A percentile compares a stretch with the other conserved stretches of the same genome.
Evolutionary conservation across 2,329 filamentous ascomycete species (phyloP).

Genomic region (Arthrinium puccinioides): DNA sequence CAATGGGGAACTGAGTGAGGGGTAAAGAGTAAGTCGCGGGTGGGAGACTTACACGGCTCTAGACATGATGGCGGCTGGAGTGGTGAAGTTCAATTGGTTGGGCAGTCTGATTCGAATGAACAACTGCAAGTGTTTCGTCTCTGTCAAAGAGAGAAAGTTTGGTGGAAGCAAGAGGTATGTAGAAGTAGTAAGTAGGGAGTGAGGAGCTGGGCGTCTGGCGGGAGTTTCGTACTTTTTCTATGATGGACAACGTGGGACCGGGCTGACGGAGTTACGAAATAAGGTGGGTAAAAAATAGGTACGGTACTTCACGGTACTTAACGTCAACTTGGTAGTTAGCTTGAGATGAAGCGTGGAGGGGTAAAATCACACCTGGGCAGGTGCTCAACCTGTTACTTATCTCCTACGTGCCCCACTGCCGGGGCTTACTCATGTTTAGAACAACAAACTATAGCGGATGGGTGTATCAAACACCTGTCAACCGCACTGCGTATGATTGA

Average conservation of each 20-base stretch:
- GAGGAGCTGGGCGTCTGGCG: conserved; percentile 2
- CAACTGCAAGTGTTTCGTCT: not conserved
- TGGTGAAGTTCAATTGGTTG: conserved; percentile 3
- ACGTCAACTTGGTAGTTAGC: too few relatives aligned
- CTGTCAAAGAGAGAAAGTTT: conserved; percentile 6
- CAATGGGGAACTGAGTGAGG: conserved; percentile 14
- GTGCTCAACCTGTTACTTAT: too few relatives aligned
- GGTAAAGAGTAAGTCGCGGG: conserved; percentile 13
- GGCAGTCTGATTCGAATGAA: too few relatives aligned
- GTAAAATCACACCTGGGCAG: too few relatives aligned
- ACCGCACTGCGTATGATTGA: too few relatives aligned
- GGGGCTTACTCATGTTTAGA: too few relatives aligned
- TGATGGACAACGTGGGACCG: conserved; percentile 2
- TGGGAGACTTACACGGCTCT: conserved; percentile 57
- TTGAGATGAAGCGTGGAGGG: too few relatives aligned
- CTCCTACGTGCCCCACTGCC: too few relatives aligned
- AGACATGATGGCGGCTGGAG: conserved; percentile 46
- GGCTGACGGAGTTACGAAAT: not conserved
- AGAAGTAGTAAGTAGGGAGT: conserved; percentile 1
- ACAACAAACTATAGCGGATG: too few relatives aligned
- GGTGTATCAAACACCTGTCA: too few relatives aligned
- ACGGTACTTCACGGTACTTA: too few relatives aligned
- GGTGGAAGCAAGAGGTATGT: conserved; percentile 9
- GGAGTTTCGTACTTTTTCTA: conserved; percentile 10
- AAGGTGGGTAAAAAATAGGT: too few relatives aligned